These are phyloP conservation scores for Dendrobium catenatum DNA, from an alignment of 106 monocot genomes.

Conservation along the genomic window DNA sequence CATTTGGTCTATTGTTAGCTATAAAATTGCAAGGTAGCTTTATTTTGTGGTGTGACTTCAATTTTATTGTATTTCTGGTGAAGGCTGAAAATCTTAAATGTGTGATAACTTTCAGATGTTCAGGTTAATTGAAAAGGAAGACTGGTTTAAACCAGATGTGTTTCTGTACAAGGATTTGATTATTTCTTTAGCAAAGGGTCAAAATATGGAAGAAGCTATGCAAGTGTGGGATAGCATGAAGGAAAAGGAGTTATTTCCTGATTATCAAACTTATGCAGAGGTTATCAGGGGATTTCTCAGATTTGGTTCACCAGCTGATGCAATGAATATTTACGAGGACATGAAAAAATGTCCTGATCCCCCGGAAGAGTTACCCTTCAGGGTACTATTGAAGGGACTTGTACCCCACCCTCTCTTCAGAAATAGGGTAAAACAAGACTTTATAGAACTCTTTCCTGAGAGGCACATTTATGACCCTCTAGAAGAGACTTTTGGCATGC, in stretches of 20 bases:
- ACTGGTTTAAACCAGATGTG: constrained; percentile 92
- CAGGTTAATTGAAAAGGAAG: constrained; percentile 74
- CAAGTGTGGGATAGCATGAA: constrained; percentile 73
- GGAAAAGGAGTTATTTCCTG: constrained; percentile 71
- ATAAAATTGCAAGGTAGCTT: not conserved
- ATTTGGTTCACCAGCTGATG: constrained; percentile 93
- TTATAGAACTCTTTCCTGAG: constrained; percentile 91
- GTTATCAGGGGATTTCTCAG: constrained; percentile 87
- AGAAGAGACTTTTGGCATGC: constrained; percentile 85
- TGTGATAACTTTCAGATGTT: constrained; percentile 54
- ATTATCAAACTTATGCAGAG: constrained; percentile 88
- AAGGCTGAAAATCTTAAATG: not conserved
- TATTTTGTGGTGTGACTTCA: not conserved
- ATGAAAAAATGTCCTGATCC: constrained; percentile 92
- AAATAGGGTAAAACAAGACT: constrained; percentile 90
- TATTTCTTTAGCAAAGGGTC: constrained; percentile 57
- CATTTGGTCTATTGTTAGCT: not conserved
- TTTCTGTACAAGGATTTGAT: constrained; percentile 92
- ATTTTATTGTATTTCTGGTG: not conserved
- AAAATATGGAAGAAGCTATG: constrained; percentile 89
- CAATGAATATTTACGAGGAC: constrained; percentile 98
- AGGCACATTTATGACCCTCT: constrained; percentile 94
- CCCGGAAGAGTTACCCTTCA: constrained; percentile 83
- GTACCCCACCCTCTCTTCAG: constrained; percentile 78
- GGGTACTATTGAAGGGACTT: constrained; percentile 84